Base-by-base conservation (phyloP, 495 filamentous ascomycete genomes). In the Penicillium psychrofluorescens region DNA sequence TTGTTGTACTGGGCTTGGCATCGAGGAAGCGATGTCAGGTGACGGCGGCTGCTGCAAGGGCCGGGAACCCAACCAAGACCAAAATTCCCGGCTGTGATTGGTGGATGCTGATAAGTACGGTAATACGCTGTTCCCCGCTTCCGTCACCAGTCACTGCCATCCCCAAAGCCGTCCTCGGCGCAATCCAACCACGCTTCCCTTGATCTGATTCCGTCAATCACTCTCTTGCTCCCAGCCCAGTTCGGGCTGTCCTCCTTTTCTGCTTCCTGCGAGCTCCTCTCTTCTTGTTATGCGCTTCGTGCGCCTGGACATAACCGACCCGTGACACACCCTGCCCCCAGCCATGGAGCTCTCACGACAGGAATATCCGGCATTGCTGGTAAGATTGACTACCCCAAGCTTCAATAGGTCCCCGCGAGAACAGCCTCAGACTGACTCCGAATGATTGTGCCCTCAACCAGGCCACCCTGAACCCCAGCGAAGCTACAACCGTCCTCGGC, bases 341-440 rank as follows among this genome's bases (percentile, higher is more conserved):
- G 59, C 48, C 49, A 82, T 88, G 79, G 90, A 90, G 54, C 79
- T 95, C 54, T 86, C 87, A 56, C 79, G 91, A 63, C 78, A 87
- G 63, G 92, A 98, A 67, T 98, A 98, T 70, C 91, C 92, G 59
- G 85, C 85, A 27, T 80, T 98, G 77, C 81, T 97, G 85, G 92
- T 98, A 78, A 65, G 87, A 44, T 50, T 56, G 43, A 46, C 39
- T 42, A 40, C 30, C 39, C 41, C 34, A 28, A 43, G 45, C 49
- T 43, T 37, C 14, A 15, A 29, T 11, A 35, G 22, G 30, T 16
- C 16, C 10, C 27, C 28, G 42, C 15, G 16, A 38, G 10, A 42
- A 10, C 32, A 36, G 7, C 12, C 11, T n/a, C 16, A 29, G 48
- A 38, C 48, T 59, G 48, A 57, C 39, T 41, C 35, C 44, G 36